Base-by-base conservation (phyloP, 441 rosid species). In the Euphorbia celastroides region DNA sequence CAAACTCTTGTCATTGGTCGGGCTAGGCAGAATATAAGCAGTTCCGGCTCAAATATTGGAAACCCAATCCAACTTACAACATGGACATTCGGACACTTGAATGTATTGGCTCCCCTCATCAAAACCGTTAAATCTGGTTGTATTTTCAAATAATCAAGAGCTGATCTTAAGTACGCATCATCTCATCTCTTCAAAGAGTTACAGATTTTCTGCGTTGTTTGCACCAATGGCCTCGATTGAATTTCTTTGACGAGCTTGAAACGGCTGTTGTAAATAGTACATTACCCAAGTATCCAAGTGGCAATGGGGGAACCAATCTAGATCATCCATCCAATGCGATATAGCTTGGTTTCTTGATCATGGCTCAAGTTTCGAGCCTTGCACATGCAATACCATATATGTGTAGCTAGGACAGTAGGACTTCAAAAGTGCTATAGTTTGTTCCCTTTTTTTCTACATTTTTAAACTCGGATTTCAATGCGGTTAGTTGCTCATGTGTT, bases 301-400 rank as follows among this genome's bases (percentile, higher is more conserved):
- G 74, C 1, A 70, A 6, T 12, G 65, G 52, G 2, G 74, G 74
- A 20, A 22, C 31, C 36, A 70, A 57, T 57, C 69, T 57, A 5
- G 20, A 46, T 38, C 69, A 38, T 23, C 74, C 74, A 36, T 58
- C 60, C 1, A 38, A 20, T 5, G 74, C 55, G 10, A 71, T 59
- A 0, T 19, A 51, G 13, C 20, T 50, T 65, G 2, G 70, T 50
- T 13, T 36, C n/a, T 52, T 71, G 70, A n/a, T 50, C 70, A 8
- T 58, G 10, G 0, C 22, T 2, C 3, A 71, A 20, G 0, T n/a
- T 52, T 2, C 70, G 69, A 26, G 70, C 65, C 41, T 48, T 58
- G 44, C 70, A 57, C 31, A 27, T 50, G 60, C 70, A 71, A 0
- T 38, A 52, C 74, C 74, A 71, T 14, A 59, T 48, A 8, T 71